phyloP scores from a whole-genome alignment of 73 alveolate species.

The Stentor roeselii region DNA sequence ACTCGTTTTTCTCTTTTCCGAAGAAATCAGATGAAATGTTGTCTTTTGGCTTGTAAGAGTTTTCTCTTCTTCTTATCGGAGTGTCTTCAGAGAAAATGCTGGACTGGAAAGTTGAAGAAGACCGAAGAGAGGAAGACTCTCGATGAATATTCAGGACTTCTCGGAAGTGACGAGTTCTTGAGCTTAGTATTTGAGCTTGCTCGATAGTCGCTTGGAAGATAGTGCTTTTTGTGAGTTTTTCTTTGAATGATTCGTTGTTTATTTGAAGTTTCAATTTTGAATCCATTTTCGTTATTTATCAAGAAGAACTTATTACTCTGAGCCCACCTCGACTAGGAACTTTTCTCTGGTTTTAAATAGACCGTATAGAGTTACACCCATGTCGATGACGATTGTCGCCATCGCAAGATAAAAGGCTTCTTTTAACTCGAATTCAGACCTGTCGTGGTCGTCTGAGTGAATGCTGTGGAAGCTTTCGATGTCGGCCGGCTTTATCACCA shows the following conservation, averaged over 20 bases:
- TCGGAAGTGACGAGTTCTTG: neutral
- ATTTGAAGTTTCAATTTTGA: too few species aligned
- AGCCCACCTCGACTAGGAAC: too few species aligned
- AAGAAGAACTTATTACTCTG: too few species aligned
- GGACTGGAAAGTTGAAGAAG: neutral
- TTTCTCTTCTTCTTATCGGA: neutral
- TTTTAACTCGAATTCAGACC: too few species aligned
- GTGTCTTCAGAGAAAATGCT: too few species aligned
- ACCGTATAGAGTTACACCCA: too few species aligned
- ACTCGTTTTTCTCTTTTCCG: neutral
- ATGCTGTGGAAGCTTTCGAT: too few species aligned
- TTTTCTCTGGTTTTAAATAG: too few species aligned
- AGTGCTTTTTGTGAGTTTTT: neutral
- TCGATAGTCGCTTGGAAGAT: neutral
- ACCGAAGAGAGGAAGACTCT: neutral
- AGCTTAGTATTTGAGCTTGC: neutral
- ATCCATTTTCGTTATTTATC: too few species aligned
- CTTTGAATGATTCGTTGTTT: neutral
- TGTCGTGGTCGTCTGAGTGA: too few species aligned
- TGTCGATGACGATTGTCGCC: too few species aligned
- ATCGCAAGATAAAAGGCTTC: too few species aligned
- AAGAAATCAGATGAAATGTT: neutral
- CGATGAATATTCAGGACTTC: neutral
- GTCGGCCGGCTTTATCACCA: neutral
- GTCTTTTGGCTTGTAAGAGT: neutral